Conservation (phyloP, 2,329 filamentous ascomycete genomes). For the Penicillium hesseltinei region DNA sequence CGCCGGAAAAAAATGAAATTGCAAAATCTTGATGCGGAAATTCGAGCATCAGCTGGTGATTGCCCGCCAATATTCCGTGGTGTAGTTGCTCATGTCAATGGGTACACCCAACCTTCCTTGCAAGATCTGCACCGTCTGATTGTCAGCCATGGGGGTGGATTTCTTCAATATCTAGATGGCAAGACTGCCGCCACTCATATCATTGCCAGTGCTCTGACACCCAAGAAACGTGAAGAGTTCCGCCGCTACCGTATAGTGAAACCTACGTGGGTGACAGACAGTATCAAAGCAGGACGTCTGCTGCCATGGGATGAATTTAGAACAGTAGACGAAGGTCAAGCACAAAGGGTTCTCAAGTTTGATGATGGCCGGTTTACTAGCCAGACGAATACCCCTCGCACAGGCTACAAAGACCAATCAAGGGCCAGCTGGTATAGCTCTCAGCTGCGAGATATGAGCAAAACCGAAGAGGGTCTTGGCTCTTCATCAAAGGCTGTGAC, state of each 20-base stretch:
- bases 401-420: constrained; percentile 77
- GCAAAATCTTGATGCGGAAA: constrained; percentile 84
- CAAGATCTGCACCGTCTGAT: constrained; percentile 85
- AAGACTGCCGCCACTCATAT: constrained; percentile 97
- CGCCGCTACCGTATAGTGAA: constrained; percentile 86
- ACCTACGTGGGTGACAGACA: constrained; percentile 91
- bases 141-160: constrained; percentile 89
- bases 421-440: constrained; percentile 78
- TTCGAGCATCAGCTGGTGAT: constrained; percentile 66
- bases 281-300: constrained; percentile 73
- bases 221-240: constrained; percentile 91
- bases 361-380: constrained; percentile 64
- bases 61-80: constrained; percentile 87
- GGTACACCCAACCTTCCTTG: constrained; percentile 91
- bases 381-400: constrained; percentile 59
- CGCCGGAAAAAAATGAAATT: constrained; percentile 95
- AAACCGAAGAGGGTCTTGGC: constrained; percentile 25
- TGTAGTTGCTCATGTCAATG: constrained; percentile 86
- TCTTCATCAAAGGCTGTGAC: not conserved
- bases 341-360: constrained; percentile 73
- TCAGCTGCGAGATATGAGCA: constrained; percentile 56
- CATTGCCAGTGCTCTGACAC: constrained; percentile 83
- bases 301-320: constrained; percentile 85
- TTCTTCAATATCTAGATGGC: constrained; percentile 88
- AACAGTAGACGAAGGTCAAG: constrained; percentile 77